Evolutionary conservation across 306 rosid species (phyloP).

Genomic region (Castanea crenata): DNA sequence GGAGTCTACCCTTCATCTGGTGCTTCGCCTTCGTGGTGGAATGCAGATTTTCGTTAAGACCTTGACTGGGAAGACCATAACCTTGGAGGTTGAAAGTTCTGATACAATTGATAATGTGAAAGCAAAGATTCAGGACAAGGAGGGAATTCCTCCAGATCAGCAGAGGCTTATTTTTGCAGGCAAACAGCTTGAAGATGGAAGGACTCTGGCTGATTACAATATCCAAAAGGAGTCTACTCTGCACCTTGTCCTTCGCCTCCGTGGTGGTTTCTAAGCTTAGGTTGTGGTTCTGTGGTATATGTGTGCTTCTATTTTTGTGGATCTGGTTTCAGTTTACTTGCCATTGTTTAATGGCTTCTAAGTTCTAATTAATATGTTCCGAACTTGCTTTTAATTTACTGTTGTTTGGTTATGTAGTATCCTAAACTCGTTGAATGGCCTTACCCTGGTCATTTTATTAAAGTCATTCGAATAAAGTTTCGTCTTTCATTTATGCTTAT

Average conservation of each 20-base stretch:
- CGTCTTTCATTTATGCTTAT: neutral
- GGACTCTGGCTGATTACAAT: conserved; percentile 30
- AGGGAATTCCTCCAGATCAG: conserved; percentile 35
- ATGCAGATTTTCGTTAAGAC: conserved; percentile 37
- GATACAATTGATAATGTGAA: conserved; percentile 30
- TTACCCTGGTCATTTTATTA: neutral
- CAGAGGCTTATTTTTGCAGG: conserved; percentile 33
- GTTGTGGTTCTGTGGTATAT: neutral
- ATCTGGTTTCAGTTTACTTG: neutral
- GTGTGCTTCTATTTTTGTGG: neutral
- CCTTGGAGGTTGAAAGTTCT: conserved; percentile 32
- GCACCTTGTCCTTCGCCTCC: conserved; percentile 37
- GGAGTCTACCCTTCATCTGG: conserved; percentile 21
- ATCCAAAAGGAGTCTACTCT: conserved; percentile 39
- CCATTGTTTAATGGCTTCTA: neutral
- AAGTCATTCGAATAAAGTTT: neutral
- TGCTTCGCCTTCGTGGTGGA: conserved; percentile 30
- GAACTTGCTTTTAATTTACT: neutral
- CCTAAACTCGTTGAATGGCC: neutral
- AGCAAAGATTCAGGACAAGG: conserved; percentile 33
- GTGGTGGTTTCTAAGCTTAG: conserved; percentile 18
- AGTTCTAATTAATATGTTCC: neutral
- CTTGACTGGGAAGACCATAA: conserved; percentile 31
- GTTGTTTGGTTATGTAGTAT: neutral
- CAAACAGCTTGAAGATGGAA: conserved; percentile 33